Conservation (phyloP, 176 grass and related monocot species). For the Juncus effusus region DNA sequence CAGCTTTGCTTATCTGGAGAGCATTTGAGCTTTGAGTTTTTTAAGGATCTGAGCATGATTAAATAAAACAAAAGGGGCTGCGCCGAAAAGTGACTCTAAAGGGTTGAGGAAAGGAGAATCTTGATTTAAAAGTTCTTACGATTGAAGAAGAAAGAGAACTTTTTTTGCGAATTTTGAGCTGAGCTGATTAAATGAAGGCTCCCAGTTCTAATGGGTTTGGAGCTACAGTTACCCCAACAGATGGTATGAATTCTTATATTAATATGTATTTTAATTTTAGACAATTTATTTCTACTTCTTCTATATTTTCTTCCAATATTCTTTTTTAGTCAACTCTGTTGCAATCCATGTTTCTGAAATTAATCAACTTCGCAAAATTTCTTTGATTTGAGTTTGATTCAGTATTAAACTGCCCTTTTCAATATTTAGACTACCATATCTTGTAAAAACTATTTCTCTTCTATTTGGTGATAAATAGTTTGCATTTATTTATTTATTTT, state of each 20-base stretch:
- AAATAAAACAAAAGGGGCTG: conserved; percentile 21
- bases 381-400: conserved; percentile 3
- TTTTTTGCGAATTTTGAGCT: conserved; percentile 6
- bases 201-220: conserved; percentile 26
- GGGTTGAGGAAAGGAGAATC: conserved; percentile 14
- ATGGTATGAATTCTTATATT: conserved; percentile 25
- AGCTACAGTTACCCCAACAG: conserved; percentile 20
- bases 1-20: conserved; percentile 28
- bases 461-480: not conserved
- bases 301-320: not conserved
- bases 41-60: conserved; percentile 34
- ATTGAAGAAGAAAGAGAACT: conserved; percentile 9
- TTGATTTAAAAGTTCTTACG: conserved; percentile 7
- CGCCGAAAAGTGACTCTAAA: conserved; percentile 13
- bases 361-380: too few species aligned
- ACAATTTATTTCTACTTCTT: not conserved
- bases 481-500: not conserved
- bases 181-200: conserved; percentile 34
- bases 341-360: too few species aligned
- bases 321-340: not conserved
- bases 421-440: not conserved
- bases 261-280: not conserved
- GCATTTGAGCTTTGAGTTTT: conserved; percentile 23
- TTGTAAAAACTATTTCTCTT: not conserved
- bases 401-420: not conserved